Conservation (phyloP, 305 asterid species). For the Rubia tinctorum region DNA sequence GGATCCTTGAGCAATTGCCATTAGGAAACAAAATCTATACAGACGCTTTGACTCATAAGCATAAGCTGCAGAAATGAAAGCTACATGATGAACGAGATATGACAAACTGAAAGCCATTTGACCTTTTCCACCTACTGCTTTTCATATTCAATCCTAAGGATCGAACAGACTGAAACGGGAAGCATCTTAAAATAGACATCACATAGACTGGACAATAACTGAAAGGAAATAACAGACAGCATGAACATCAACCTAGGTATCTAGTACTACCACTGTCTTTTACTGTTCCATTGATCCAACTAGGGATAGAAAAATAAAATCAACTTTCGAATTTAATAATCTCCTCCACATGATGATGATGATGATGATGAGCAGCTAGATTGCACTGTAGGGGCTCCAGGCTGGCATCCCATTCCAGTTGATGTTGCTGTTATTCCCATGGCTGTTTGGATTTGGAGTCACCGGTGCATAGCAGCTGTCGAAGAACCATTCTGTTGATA, state of each 20-base stretch:
- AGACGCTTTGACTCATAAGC: too few relatives aligned
- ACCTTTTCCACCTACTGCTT: conserved; percentile 4
- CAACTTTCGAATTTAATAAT: not conserved
- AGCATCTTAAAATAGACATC: conserved; percentile 11
- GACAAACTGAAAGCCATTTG: not conserved
- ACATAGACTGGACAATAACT: conserved; percentile 5
- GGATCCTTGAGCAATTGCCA: too few relatives aligned
- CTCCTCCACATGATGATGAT: not conserved
- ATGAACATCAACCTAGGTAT: not conserved
- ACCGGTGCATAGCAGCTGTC: conserved; percentile 27
- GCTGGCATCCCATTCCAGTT: conserved; percentile 56
- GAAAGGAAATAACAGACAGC: conserved; percentile 6
- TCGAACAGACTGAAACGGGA: conserved; percentile 17
- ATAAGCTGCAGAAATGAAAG: not conserved
- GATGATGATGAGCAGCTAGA: conserved; percentile 20
- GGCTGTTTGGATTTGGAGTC: conserved; percentile 23
- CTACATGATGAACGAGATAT: conserved; percentile 2
- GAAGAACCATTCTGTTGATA: conserved; percentile 56
- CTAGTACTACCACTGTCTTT: conserved; percentile 8
- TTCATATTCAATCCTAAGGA: conserved; percentile 1
- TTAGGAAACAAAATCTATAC: too few relatives aligned
- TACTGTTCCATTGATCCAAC: conserved; percentile 12
- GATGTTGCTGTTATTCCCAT: conserved; percentile 23
- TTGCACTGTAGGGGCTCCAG: conserved; percentile 50
- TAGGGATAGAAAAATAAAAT: not conserved